phyloP scores from a whole-genome alignment of 2,329 filamentous ascomycete species.

The Fusarium duplospermum region DNA sequence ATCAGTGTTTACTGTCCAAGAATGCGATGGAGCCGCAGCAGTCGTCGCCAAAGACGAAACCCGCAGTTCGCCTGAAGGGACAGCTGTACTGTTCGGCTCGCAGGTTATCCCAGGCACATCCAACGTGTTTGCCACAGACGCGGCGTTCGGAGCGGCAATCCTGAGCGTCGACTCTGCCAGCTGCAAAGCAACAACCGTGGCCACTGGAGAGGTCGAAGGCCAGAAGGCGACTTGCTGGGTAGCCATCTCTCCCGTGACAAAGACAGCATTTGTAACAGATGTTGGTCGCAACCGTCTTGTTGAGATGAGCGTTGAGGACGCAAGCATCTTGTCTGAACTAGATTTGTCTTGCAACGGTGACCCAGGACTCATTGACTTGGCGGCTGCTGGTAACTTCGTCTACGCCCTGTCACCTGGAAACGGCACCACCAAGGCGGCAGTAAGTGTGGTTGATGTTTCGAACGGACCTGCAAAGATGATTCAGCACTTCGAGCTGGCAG shows the following conservation, averaged over 20 bases:
- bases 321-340: constrained; percentile 56
- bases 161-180: constrained; percentile 54
- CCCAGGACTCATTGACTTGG: constrained; percentile 67
- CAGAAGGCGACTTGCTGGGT: constrained; percentile 71
- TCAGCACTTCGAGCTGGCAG: constrained; percentile 48
- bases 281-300: constrained; percentile 63
- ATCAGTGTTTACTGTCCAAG: constrained; percentile 60
- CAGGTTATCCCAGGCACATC: constrained; percentile 56
- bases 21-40: neutral
- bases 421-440: constrained; percentile 51
- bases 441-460: constrained; percentile 52
- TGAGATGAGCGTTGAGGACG: constrained; percentile 65
- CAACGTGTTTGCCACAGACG: constrained; percentile 66
- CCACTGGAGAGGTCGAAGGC: constrained; percentile 56
- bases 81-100: constrained; percentile 68
- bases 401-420: constrained; percentile 69
- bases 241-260: constrained; percentile 59
- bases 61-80: constrained; percentile 62
- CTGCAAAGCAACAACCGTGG: constrained; percentile 48
- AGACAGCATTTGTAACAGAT: constrained; percentile 69
- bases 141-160: constrained; percentile 66
- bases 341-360: constrained; percentile 59
- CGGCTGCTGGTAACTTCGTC: constrained; percentile 63
- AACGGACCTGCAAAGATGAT: constrained; percentile 41
- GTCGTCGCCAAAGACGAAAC: constrained; percentile 42